Evolutionary conservation across 2,329 filamentous ascomycete species (phyloP).

Genomic region (Trematosphaeria pertusa): DNA sequence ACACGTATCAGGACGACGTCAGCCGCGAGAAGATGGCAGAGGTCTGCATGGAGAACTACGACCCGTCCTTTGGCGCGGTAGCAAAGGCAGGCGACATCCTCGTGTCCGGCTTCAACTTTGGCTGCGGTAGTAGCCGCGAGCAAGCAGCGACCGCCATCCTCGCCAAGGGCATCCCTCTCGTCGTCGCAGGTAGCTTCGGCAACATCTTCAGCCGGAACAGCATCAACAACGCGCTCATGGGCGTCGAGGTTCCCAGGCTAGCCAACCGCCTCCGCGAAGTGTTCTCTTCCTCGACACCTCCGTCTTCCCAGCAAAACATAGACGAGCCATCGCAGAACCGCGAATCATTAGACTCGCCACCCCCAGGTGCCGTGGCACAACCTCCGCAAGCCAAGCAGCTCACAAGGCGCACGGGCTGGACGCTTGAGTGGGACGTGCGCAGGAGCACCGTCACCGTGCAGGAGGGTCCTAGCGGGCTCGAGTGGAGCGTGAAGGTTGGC

Average conservation of each 20-base stretch:
- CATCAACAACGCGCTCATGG: slow-evolving; percentile 81
- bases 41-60: slow-evolving; percentile 95
- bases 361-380: slow-evolving; percentile 43
- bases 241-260: slow-evolving; percentile 72
- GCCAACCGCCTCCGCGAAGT: slow-evolving; percentile 70
- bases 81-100: slow-evolving; percentile 78
- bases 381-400: slow-evolving; percentile 60
- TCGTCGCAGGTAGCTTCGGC: slow-evolving; percentile 80
- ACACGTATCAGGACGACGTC: slow-evolving; percentile 90
- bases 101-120: slow-evolving; percentile 88
- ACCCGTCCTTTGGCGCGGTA: slow-evolving; percentile 69
- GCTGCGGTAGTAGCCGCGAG: slow-evolving; percentile 80
- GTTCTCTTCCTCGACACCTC: slow-evolving; percentile 52
- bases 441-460: slow-evolving; percentile 73
- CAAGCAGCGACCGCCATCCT: slow-evolving; percentile 89
- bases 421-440: slow-evolving; percentile 78
- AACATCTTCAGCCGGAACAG: slow-evolving; percentile 83
- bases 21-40: slow-evolving; percentile 80
- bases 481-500: slow-evolving; percentile 82
- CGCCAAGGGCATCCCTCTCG: slow-evolving; percentile 79
- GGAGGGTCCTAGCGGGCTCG: slow-evolving; percentile 70
- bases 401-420: slow-evolving; percentile 83
- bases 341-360: slow-evolving; percentile 59
- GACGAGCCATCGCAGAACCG: slow-evolving; percentile 60
- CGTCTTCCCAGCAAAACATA: slow-evolving; percentile 48